phyloP scores from a whole-genome alignment of 805 yeast species.

The Zygosaccharomyces gambellarensis region DNA sequence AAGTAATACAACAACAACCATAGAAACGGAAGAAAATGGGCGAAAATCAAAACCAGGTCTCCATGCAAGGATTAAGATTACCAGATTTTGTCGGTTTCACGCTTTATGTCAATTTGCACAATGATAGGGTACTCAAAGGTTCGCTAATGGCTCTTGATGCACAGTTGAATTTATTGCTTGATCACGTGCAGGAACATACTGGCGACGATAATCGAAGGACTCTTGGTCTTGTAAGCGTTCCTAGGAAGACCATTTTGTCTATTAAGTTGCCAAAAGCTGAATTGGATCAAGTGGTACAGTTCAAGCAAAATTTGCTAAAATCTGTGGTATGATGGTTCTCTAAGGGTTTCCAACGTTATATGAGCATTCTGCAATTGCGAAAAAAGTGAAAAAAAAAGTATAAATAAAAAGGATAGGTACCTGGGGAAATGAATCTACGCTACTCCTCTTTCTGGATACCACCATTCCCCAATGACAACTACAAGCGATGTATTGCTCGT shows the following conservation, averaged over 20 bases:
- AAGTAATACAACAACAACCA: neutral
- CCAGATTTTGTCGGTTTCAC: conserved; percentile 31
- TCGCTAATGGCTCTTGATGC: conserved; percentile 42
- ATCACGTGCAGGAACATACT: conserved; percentile 36
- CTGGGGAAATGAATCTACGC: neutral
- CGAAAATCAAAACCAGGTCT: neutral
- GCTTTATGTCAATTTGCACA: conserved; percentile 36
- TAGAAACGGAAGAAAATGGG: neutral
- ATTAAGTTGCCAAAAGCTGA: conserved; percentile 25
- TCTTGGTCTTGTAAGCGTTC: conserved; percentile 53
- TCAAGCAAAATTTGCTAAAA: conserved; percentile 14
- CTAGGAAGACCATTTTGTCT: conserved; percentile 36
- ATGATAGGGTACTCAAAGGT: conserved; percentile 37
- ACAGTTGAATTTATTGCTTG: conserved; percentile 39
- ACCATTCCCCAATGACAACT: conserved; percentile 7
- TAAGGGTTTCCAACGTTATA: conserved; percentile 4
- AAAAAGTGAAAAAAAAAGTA: neutral
- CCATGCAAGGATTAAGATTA: conserved; percentile 16
- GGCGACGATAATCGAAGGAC: conserved; percentile 31
- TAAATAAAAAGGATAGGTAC: neutral
- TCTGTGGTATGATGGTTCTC: conserved; percentile 7
- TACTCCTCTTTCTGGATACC: neutral
- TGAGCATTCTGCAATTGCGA: neutral
- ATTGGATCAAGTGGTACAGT: conserved; percentile 17
- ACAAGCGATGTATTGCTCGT: conserved; percentile 25